These are phyloP conservation scores for Diplodia scrobiculata DNA, from an alignment of 2,329 filamentous ascomycete species.

Conservation along the genomic window DNA sequence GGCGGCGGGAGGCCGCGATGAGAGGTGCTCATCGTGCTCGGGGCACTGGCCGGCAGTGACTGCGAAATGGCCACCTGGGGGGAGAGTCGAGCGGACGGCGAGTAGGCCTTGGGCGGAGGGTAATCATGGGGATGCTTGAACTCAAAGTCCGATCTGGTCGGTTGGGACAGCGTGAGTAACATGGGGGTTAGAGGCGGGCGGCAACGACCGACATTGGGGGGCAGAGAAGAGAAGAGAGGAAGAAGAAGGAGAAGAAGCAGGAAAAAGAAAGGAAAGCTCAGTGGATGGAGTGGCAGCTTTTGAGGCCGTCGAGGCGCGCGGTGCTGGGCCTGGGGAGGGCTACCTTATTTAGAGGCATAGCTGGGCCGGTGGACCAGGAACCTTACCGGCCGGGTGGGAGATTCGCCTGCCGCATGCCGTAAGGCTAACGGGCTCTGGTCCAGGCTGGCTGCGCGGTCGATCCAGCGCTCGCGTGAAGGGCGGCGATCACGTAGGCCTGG, in stretches of 20 bases:
- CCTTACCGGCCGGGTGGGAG: conserved; percentile 29
- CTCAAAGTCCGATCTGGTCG: conserved; percentile 52
- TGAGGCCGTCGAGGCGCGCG: neutral
- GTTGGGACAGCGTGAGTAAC: conserved; percentile 56
- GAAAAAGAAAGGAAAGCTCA: conserved; percentile 2
- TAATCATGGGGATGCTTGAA: conserved; percentile 54
- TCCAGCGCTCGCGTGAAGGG: conserved; percentile 29
- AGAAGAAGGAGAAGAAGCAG: conserved; percentile 20
- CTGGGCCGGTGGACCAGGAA: conserved; percentile 22
- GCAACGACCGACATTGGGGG: conserved; percentile 26
- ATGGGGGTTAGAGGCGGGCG: conserved; percentile 39
- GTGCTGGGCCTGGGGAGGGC: conserved; percentile 19
- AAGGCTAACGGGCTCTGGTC: conserved; percentile 28
- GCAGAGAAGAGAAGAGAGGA: conserved; percentile 3
- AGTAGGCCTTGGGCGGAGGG: conserved; percentile 47
- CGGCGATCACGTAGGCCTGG: conserved; percentile 27
- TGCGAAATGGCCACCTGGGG: conserved; percentile 42
- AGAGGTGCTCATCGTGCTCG: conserved; percentile 53
- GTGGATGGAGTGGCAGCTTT: neutral
- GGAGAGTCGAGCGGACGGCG: conserved; percentile 45
- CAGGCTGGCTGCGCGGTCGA: conserved; percentile 26
- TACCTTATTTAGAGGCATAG: conserved; percentile 26
- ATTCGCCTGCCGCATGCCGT: conserved; percentile 29
- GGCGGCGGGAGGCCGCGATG: conserved; percentile 58
- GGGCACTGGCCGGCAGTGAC: conserved; percentile 48